Evolutionary conservation across 352 stramenopile genomes (phyloP).

Genomic region (Peronospora belbahrii): DNA sequence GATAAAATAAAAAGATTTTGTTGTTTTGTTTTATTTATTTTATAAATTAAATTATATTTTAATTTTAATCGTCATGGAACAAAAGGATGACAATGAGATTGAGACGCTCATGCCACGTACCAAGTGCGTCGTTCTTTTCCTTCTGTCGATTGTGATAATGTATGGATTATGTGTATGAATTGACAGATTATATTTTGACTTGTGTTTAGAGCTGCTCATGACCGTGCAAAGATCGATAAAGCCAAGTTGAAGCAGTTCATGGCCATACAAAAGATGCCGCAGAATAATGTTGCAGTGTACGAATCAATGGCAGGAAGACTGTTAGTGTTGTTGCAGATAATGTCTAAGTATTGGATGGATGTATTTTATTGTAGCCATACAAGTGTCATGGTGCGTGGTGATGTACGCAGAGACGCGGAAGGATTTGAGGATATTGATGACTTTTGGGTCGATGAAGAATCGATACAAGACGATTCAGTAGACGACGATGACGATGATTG

Average conservation of each 20-base stretch:
- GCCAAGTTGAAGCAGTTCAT: conserved; percentile 59
- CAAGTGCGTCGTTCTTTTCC: conserved; percentile 28
- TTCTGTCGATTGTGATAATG: not conserved
- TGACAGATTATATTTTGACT: not conserved
- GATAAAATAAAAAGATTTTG: too few relatives aligned
- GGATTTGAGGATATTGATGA: conserved; percentile 85
- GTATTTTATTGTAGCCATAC: conserved; percentile 42
- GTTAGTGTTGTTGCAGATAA: too few relatives aligned
- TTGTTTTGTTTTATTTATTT: too few relatives aligned
- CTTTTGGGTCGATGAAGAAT: conserved; percentile 73
- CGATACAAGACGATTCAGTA: conserved; percentile 28
- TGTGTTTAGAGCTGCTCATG: conserved; percentile 31
- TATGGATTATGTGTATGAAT: not conserved
- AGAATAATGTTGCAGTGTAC: conserved; percentile 23
- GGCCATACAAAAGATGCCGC: conserved; percentile 29
- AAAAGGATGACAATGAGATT: conserved; percentile 44
- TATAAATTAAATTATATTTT: too few relatives aligned
- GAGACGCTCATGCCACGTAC: conserved; percentile 65
- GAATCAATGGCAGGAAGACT: too few relatives aligned
- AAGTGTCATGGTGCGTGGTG: conserved; percentile 45
- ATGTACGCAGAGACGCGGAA: conserved; percentile 68
- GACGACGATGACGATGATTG: conserved; percentile 31
- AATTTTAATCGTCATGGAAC: too few relatives aligned
- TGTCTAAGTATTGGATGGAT: too few relatives aligned
- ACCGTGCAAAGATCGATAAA: conserved; percentile 38